These are phyloP conservation scores for Hyphopichia buzzinii DNA, from an alignment of 1,139 yeast species.

Conservation along the genomic window DNA sequence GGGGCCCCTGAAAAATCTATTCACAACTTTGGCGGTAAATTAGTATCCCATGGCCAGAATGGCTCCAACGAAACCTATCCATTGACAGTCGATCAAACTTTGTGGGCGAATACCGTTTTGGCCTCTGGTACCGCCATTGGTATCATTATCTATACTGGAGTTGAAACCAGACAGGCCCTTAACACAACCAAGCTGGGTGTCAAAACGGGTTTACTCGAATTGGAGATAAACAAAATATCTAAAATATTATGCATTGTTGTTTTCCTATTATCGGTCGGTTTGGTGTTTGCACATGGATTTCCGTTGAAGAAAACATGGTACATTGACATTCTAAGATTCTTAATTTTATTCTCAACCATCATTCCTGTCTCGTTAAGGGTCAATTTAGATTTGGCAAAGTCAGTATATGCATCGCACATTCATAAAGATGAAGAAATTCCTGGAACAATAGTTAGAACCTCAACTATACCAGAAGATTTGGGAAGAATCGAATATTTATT, in stretches of 20 bases:
- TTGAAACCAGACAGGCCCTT: slow-evolving; percentile 90
- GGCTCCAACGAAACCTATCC: slow-evolving; percentile 55
- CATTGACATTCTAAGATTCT: slow-evolving; percentile 81
- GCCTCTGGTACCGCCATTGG: slow-evolving; percentile 94
- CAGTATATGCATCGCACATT: slow-evolving; percentile 93
- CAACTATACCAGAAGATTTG: slow-evolving; percentile 96
- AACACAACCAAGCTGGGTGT: slow-evolving; percentile 90
- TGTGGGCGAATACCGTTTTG: slow-evolving; percentile 97
- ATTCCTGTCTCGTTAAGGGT: slow-evolving; percentile 96
- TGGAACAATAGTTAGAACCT: slow-evolving; percentile 89
- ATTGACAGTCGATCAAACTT: slow-evolving; percentile 80
- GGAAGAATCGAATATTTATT: slow-evolving; percentile 92
- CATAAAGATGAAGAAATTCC: slow-evolving; percentile 81
- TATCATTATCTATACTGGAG: slow-evolving; percentile 84
- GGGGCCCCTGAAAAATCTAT: slow-evolving; percentile 82
- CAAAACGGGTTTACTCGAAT: slow-evolving; percentile 83
- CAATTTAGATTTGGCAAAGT: slow-evolving; percentile 90
- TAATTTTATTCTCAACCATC: slow-evolving; percentile 89
- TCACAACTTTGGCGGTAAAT: slow-evolving; percentile 74
- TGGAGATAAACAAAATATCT: slow-evolving; percentile 85
- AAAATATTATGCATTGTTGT: slow-evolving; percentile 88
- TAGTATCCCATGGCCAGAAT: slow-evolving; percentile 41
- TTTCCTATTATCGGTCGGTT: slow-evolving; percentile 67
- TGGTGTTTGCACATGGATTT: slow-evolving; percentile 81
- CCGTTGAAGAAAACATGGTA: slow-evolving; percentile 70